Percentiles rank a stretch among this genome's conserved stretches.
Evolutionary conservation across 495 filamentous ascomycete genomes (phyloP).

Genomic region (Neurospora sublineolata): DNA sequence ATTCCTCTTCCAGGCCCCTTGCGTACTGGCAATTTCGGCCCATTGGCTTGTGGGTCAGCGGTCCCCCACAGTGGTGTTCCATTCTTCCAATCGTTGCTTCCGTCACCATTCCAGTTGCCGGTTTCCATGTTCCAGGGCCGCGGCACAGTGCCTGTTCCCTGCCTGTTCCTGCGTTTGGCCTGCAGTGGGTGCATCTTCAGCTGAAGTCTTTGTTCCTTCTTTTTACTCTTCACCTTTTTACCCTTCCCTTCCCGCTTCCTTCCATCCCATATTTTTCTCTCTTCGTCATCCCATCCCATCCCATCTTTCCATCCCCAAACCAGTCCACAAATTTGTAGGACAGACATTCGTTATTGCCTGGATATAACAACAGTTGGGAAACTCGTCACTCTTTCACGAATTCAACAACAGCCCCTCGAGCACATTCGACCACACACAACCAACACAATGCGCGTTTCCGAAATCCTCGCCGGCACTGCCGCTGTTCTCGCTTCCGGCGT

Average conservation of each 20-base stretch:
- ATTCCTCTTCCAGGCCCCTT: background rate
- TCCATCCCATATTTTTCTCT: background rate
- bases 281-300: background rate
- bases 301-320: background rate
- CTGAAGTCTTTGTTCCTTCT: background rate
- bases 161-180: background rate
- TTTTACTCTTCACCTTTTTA: background rate
- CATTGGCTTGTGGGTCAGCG: background rate
- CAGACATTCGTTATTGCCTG: background rate
- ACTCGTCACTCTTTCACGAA: background rate
- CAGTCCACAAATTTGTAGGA: background rate
- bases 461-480: conserved; percentile 17
- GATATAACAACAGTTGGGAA: background rate
- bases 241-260: background rate
- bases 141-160: background rate
- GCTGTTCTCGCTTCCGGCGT: conserved; percentile 21
- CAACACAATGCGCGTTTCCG: conserved; percentile 18
- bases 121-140: background rate
- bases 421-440: background rate
- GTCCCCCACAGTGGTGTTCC: background rate
- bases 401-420: background rate
- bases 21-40: background rate
- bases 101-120: background rate
- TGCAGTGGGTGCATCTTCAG: background rate
- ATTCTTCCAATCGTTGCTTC: background rate